These are phyloP conservation scores for Posidonia oceanica DNA, from an alignment of 116 monocot species.

Conservation along the genomic window DNA sequence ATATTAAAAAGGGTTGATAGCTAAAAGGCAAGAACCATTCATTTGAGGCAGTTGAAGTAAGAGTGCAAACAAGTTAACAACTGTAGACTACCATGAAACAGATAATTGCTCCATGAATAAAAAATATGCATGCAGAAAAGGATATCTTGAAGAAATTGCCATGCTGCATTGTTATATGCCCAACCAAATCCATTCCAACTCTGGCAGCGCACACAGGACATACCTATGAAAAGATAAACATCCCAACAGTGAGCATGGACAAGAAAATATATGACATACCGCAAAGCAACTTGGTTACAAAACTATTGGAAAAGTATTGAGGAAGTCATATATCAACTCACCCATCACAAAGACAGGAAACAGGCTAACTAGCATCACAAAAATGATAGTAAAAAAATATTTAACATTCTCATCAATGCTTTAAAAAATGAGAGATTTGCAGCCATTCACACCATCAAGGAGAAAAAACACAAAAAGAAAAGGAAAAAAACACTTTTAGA, in stretches of 20 bases:
- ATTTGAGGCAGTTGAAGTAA: too few species aligned
- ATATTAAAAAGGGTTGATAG: not conserved
- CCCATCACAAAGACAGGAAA: too few species aligned
- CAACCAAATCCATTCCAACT: conserved; percentile 68
- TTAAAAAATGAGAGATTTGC: too few species aligned
- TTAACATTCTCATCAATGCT: too few species aligned
- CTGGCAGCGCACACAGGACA: conserved; percentile 62
- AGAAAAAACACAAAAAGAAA: too few species aligned
- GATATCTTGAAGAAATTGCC: conserved; percentile 77
- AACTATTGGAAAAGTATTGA: too few species aligned
- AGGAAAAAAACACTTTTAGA: too few species aligned
- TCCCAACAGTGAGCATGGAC: not conserved
- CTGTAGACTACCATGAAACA: not conserved
- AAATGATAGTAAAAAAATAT: too few species aligned
- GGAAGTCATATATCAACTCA: not conserved
- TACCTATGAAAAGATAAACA: conserved; percentile 32
- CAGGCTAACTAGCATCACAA: too few species aligned
- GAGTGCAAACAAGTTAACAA: too few species aligned
- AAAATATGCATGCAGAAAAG: conserved; percentile 21
- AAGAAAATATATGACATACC: not conserved
- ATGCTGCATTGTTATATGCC: conserved; percentile 73
- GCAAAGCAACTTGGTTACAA: not conserved
- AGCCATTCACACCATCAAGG: too few species aligned
- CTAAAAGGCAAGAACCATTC: too few species aligned
- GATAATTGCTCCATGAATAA: not conserved